A percentile compares a stretch with the other conserved stretches of the same genome.
These are phyloP conservation scores for Ensete glaucum DNA, from an alignment of 176 grass and related monocot species.

Conservation along the genomic window DNA sequence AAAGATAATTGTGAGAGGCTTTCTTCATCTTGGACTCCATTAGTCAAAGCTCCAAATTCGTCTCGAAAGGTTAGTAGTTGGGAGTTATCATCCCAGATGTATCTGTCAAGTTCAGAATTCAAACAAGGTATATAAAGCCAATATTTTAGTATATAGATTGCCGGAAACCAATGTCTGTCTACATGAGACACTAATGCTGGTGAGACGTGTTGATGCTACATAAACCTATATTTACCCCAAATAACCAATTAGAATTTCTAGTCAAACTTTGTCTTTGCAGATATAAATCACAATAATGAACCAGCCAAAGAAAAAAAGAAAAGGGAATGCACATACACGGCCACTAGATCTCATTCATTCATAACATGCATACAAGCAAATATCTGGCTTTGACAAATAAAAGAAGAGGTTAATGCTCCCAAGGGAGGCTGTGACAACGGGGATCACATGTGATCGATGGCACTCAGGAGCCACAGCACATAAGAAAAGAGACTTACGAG, in stretches of 20 bases:
- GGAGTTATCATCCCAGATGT: constrained; percentile 33
- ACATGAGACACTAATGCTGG: neutral
- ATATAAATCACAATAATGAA: neutral
- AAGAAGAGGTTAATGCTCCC: neutral
- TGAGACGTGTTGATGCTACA: neutral
- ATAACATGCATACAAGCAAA: neutral
- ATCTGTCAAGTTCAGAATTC: constrained; percentile 34
- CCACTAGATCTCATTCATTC: neutral
- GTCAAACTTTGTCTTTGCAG: neutral
- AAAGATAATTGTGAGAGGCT: constrained; percentile 18
- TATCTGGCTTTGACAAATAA: neutral
- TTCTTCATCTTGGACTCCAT: constrained; percentile 16
- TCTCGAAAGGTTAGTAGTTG: constrained; percentile 37
- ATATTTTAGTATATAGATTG: neutral
- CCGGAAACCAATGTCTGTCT: too few species aligned
- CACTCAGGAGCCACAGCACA: too few species aligned
- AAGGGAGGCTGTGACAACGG: too few species aligned
- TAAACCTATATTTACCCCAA: neutral
- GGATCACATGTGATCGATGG: too few species aligned
- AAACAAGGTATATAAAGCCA: neutral
- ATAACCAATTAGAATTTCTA: neutral
- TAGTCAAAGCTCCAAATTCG: constrained; percentile 17
- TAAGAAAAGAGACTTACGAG: too few species aligned
- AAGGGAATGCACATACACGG: neutral
- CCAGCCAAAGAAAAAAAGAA: neutral